These are phyloP conservation scores for Sporothrix sp. DNA, from an alignment of 2,329 filamentous ascomycete species.

Conservation along the genomic window DNA sequence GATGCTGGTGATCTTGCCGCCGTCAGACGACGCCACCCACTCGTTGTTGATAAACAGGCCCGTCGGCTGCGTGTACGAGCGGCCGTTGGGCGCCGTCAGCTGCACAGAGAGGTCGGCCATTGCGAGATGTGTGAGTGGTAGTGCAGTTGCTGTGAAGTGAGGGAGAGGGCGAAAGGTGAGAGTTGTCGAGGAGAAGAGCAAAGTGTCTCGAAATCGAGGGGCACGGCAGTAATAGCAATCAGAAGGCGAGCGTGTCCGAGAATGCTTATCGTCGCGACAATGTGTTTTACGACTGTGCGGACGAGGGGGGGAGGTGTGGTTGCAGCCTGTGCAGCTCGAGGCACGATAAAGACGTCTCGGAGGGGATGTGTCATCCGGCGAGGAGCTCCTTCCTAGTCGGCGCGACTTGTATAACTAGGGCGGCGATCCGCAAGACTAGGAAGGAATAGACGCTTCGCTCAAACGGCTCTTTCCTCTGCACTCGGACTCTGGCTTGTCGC, in stretches of 20 bases:
- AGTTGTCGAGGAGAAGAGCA: background rate
- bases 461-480: background rate
- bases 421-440: no score
- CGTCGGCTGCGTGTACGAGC: conserved; percentile 58
- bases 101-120: conserved; percentile 33
- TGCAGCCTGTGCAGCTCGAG: background rate
- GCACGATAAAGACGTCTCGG: background rate
- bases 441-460: background rate
- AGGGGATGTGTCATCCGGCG: background rate
- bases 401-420: no score
- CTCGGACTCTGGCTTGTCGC: no score
- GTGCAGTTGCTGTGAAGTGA: background rate
- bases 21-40: conserved; percentile 58
- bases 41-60: conserved; percentile 79
- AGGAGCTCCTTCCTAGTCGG: conserved; percentile 1
- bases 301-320: background rate
- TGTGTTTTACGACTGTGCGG: background rate
- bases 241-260: no score
- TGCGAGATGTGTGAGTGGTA: background rate
- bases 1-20: conserved; percentile 54
- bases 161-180: background rate
- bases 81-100: conserved; percentile 66
- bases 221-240: no score
- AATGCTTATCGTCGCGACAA: no score
- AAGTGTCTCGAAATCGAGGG: no score